These are phyloP conservation scores for Vigna nakashimae DNA, from an alignment of 306 rosid species.

Conservation along the genomic window DNA sequence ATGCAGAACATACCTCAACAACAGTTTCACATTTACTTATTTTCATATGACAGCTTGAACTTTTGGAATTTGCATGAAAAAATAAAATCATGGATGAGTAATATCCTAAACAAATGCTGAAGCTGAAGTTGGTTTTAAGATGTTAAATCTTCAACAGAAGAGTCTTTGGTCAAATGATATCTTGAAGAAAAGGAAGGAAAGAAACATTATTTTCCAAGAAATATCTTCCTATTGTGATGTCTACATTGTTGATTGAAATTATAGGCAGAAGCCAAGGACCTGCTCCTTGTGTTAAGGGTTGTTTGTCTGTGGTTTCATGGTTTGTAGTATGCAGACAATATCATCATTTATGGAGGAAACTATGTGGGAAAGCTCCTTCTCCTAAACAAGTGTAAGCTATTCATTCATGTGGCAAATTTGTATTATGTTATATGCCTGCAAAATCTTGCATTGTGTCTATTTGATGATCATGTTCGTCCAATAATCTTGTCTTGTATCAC, in stretches of 20 bases:
- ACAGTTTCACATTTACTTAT: not conserved
- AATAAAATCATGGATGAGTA: not conserved
- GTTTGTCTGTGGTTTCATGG: not conserved
- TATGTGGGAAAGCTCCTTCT: constrained; percentile 14
- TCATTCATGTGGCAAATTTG: constrained; percentile 8
- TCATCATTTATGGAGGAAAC: constrained; percentile 6
- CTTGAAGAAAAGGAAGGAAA: not conserved
- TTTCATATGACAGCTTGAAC: not conserved
- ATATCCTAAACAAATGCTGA: not conserved
- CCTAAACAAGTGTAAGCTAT: not conserved
- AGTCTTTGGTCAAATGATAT: not conserved
- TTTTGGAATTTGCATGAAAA: not conserved
- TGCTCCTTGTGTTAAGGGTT: not conserved
- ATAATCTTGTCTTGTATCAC: too few relatives aligned
- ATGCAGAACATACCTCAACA: not conserved
- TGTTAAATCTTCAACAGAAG: not conserved
- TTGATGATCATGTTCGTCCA: not conserved
- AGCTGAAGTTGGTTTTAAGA: not conserved
- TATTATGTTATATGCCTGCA: constrained; percentile 1
- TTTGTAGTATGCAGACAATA: not conserved
- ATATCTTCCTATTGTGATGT: not conserved
- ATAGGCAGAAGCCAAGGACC: not conserved
- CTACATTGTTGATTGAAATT: not conserved
- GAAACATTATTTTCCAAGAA: not conserved
- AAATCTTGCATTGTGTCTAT: not conserved